These are phyloP conservation scores for Termitomyces sp. DNA, from an alignment of 768 basidiomycete genomes.

Conservation along the genomic window DNA sequence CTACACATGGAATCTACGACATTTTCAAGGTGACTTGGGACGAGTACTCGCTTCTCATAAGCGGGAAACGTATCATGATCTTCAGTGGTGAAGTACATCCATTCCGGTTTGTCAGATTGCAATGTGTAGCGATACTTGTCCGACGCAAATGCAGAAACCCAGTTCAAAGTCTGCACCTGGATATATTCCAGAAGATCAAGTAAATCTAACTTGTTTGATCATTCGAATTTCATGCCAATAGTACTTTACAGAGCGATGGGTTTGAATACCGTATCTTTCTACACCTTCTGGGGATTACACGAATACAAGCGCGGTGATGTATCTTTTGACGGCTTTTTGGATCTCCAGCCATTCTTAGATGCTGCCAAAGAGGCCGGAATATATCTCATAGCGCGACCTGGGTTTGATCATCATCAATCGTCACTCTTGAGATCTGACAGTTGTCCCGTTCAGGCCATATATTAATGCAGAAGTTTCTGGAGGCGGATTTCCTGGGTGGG, in stretches of 20 bases:
- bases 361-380: conserved; percentile 49
- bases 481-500: conserved; percentile 57
- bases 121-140: neutral
- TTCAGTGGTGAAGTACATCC: conserved; percentile 41
- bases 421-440: neutral
- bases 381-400: conserved; percentile 50
- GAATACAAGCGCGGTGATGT: conserved; percentile 44
- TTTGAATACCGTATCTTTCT: conserved; percentile 39
- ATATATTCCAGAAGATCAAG: conserved; percentile 42
- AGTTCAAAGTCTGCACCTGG: conserved; percentile 36
- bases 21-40: conserved; percentile 36
- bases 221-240: neutral
- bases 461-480: conserved; percentile 45
- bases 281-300: conserved; percentile 38
- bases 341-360: conserved; percentile 48
- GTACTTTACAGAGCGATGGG: conserved; percentile 28
- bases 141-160: conserved; percentile 23
- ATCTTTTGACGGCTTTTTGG: conserved; percentile 50
- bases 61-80: conserved; percentile 34
- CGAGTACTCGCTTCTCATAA: conserved; percentile 35
- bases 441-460: conserved; percentile 26
- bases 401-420: conserved; percentile 22
- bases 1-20: neutral
- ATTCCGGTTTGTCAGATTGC: conserved; percentile 24
- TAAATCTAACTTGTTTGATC: conserved; percentile 6